Percentiles rank a stretch among this genome's conserved stretches.
Conservation (phyloP, 176 grass and related monocot genomes). For the Ensete glaucum region DNA sequence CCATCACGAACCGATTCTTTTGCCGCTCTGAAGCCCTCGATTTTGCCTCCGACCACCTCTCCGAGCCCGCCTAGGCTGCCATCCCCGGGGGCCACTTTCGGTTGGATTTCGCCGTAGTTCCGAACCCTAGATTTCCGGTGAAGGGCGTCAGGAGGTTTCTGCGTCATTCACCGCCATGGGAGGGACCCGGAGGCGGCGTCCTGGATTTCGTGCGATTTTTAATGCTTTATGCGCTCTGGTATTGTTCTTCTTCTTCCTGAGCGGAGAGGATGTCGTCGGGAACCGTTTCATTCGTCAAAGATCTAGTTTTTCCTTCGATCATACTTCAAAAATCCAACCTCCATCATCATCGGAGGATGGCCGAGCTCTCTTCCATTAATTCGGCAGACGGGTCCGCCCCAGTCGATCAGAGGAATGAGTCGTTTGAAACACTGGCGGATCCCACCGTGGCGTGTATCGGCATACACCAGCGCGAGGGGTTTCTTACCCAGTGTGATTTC, state of each 20-base stretch:
- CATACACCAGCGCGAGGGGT: conserved; percentile 46
- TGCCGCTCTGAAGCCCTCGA: background rate
- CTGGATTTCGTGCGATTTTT: conserved; percentile 22
- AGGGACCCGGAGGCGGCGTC: background rate
- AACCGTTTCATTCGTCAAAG: conserved; percentile 7
- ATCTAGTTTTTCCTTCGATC: conserved; percentile 1
- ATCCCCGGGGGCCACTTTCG: background rate
- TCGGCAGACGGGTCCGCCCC: conserved; percentile 18
- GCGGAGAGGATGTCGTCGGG: conserved; percentile 27
- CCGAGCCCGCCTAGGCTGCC: background rate
- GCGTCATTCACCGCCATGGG: background rate
- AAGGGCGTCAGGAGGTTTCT: background rate
- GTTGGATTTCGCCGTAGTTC: background rate
- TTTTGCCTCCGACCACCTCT: background rate
- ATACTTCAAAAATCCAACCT: conserved; percentile 15
- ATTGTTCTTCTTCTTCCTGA: conserved; percentile 56
- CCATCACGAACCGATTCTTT: background rate
- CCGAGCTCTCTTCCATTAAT: conserved; percentile 32
- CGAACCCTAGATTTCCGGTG: background rate
- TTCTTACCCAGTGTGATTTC: conserved; percentile 68
- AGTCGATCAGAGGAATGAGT: conserved; percentile 19
- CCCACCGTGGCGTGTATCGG: conserved; percentile 59
- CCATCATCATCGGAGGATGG: conserved; percentile 38
- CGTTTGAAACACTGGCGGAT: conserved; percentile 23
- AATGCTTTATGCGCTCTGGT: conserved; percentile 36